A percentile compares a stretch with the other conserved stretches of the same genome.
These are phyloP conservation scores for Aegilops speltoides DNA, from an alignment of 176 grass and related monocot species.

Conservation along the genomic window DNA sequence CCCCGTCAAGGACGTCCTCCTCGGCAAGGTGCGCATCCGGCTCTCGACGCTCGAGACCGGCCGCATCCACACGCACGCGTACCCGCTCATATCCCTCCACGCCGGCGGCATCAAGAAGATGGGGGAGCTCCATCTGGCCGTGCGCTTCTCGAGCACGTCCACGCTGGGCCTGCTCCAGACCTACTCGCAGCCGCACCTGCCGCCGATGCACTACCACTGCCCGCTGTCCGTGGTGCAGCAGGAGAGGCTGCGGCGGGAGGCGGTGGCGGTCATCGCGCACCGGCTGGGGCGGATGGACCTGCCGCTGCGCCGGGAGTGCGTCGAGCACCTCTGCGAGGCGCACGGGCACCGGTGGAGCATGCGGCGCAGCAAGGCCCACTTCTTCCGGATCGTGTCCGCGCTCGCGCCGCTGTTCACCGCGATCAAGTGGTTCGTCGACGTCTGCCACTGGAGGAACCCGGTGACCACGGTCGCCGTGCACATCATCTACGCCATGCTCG, in stretches of 20 bases:
- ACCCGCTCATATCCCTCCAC: conserved; percentile 67
- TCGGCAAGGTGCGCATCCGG: conserved; percentile 79
- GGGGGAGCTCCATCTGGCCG: conserved; percentile 70
- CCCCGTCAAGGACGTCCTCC: conserved; percentile 63
- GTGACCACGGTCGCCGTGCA: conserved; percentile 64
- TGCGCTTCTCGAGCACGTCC: conserved; percentile 62
- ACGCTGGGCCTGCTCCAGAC: conserved; percentile 48
- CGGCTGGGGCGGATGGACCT: conserved; percentile 73
- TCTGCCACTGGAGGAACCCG: conserved; percentile 71
- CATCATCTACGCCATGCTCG: conserved; percentile 65
- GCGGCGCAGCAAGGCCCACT: conserved; percentile 84
- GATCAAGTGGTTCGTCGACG: conserved; percentile 57
- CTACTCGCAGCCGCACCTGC: conserved; percentile 57
- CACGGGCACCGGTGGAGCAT: conserved; percentile 67
- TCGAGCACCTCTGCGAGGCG: conserved; percentile 74
- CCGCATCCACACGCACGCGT: conserved; percentile 69
- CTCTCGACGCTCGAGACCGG: conserved; percentile 80
- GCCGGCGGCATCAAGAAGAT: conserved; percentile 62
- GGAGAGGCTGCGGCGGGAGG: conserved; percentile 59
- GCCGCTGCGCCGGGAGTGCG: conserved; percentile 63
- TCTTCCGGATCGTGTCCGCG: conserved; percentile 64
- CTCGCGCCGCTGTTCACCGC: conserved; percentile 50
- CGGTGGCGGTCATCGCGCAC: conserved; percentile 56
- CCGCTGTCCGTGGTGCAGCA: conserved; percentile 62
- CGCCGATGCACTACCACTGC: conserved; percentile 64